Conservation (phyloP, 2,329 filamentous ascomycete species). For the Calonectria pseudoreteaudii region DNA sequence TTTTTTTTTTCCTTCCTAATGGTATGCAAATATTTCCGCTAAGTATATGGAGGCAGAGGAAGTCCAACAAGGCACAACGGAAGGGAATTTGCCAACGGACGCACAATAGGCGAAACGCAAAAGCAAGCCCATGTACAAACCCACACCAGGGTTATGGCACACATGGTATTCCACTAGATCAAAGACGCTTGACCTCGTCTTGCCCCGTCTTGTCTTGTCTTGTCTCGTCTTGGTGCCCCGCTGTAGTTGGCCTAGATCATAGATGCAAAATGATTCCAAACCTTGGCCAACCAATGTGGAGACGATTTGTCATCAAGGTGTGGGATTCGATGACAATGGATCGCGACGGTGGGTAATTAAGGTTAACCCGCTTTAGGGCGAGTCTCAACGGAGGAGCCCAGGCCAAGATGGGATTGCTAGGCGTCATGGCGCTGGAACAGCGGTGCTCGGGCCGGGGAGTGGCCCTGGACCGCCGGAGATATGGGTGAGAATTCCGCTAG, state of each 20-base stretch:
- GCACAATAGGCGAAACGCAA: too few species aligned
- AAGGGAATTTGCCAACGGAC: neutral
- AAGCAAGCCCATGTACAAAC: neutral
- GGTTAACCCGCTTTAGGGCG: slow-evolving; percentile 1
- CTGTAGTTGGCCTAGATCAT: neutral
- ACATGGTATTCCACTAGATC: neutral
- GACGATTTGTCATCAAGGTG: slow-evolving; percentile 7
- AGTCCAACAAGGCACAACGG: neutral
- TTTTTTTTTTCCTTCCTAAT: neutral
- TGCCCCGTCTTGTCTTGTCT: neutral
- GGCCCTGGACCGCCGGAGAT: neutral
- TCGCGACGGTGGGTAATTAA: neutral
- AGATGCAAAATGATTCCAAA: slow-evolving; percentile 2
- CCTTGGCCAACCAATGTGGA: neutral
- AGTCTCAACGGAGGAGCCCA: neutral
- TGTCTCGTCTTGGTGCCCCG: too few species aligned
- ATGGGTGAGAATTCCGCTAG: neutral
- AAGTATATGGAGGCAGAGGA: neutral
- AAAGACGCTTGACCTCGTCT: neutral
- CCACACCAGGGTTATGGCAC: neutral
- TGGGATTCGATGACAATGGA: neutral
- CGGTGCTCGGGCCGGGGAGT: neutral
- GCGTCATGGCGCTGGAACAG: neutral
- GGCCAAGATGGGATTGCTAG: neutral
- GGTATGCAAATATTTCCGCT: neutral